Conservation (phyloP, 257 asterid species). For the Primulina huaijiensis region DNA sequence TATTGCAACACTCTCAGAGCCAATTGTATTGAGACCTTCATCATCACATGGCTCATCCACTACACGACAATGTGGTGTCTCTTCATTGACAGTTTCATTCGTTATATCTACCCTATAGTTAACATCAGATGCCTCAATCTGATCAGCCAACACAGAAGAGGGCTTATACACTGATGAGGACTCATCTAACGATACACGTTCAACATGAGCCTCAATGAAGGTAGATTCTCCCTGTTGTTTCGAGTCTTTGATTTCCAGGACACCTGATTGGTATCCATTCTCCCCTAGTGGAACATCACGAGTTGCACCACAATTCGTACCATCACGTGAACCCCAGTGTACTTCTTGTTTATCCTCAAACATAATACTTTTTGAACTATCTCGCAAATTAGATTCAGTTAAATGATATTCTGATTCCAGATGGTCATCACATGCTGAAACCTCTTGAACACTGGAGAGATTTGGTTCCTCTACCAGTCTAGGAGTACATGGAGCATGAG, state of each 20-base stretch:
- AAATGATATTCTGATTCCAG: slow-evolving; percentile 62
- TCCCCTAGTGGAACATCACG: slow-evolving; percentile 33
- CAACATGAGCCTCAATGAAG: slow-evolving; percentile 26
- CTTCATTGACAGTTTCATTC: slow-evolving; percentile 29
- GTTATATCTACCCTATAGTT: slow-evolving; percentile 28
- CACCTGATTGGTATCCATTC: slow-evolving; percentile 40
- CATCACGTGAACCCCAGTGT: slow-evolving; percentile 35
- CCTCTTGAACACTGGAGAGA: slow-evolving; percentile 70
- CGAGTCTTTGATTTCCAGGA: slow-evolving; percentile 33
- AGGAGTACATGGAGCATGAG: slow-evolving; percentile 95
- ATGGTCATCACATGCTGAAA: slow-evolving; percentile 80
- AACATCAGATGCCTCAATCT: slow-evolving; percentile 36
- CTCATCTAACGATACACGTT: slow-evolving; percentile 28
- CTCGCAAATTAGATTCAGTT: slow-evolving; percentile 37
- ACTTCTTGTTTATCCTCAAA: slow-evolving; percentile 37
- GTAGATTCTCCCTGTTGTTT: slow-evolving; percentile 33
- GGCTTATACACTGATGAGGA: slow-evolving; percentile 33
- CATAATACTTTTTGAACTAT: slow-evolving; percentile 30
- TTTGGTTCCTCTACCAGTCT: slow-evolving; percentile 80
- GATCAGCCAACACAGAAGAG: slow-evolving; percentile 32
- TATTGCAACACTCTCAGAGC: slow-evolving; percentile 24
- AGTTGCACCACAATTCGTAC: slow-evolving; percentile 36
- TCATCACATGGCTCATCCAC: slow-evolving; percentile 28
- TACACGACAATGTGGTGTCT: slow-evolving; percentile 24
- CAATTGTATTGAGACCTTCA: slow-evolving; percentile 31